Percentiles rank a stretch among this genome's conserved stretches.
phyloP scores from a whole-genome alignment of 192 early-diverging fungal species.

The Funneliformis geosporum region DNA sequence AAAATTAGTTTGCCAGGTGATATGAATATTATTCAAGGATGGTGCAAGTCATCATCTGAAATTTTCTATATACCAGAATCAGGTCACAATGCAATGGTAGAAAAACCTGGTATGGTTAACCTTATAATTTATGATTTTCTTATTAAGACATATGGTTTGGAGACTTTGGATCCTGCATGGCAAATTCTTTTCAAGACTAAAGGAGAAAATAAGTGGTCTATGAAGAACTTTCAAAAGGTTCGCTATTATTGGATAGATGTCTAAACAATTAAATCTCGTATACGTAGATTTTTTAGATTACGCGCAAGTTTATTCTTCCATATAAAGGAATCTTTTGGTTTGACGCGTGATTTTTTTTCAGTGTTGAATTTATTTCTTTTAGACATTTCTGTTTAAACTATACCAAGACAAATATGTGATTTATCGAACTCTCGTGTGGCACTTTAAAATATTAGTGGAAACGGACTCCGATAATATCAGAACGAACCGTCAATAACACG shows the following conservation, averaged over 20 bases:
- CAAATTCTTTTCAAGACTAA: constrained; percentile 51
- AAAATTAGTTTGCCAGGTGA: constrained; percentile 43
- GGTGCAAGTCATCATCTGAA: constrained; percentile 35
- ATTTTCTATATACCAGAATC: constrained; percentile 50
- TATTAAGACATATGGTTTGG: constrained; percentile 52
- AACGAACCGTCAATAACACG: constrained; percentile 36
- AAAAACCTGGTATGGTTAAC: constrained; percentile 52
- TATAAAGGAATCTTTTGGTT: constrained; percentile 7
- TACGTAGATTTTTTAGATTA: neutral
- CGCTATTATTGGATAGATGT: neutral
- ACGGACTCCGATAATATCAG: constrained; percentile 49
- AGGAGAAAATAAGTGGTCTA: constrained; percentile 60
- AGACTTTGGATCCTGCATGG: constrained; percentile 53
- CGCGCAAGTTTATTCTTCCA: constrained; percentile 8
- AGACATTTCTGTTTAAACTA: neutral
- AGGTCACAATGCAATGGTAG: constrained; percentile 54
- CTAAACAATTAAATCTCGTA: neutral
- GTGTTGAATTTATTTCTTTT: neutral
- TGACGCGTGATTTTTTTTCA: neutral
- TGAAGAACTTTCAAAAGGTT: constrained; percentile 65
- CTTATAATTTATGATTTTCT: constrained; percentile 55
- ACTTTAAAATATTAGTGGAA: constrained; percentile 45
- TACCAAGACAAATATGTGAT: neutral
- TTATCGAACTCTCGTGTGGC: neutral
- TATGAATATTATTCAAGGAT: constrained; percentile 44